Evolutionary conservation across 2,329 filamentous ascomycete genomes (phyloP), one percentile per base, ranked within the genome.

Genomic region (Sporothrix schenckii): DNA sequence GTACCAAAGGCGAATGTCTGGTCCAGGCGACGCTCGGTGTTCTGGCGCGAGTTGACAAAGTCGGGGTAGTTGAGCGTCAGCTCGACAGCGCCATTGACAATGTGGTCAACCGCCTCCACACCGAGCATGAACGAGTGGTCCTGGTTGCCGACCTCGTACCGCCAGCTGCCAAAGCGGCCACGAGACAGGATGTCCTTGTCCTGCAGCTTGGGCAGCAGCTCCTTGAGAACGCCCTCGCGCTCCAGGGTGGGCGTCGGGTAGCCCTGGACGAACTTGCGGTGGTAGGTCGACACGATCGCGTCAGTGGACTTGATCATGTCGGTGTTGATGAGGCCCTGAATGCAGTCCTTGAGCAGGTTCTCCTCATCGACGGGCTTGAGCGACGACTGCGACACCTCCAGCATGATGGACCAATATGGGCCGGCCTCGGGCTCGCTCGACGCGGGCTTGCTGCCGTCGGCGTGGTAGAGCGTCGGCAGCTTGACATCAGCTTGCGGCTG

Each of bases 361-460:
- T 89, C 88, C 77, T 91, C 85, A 81, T 98, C 89, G 44, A 98
- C 94, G 52, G 93, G 92, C 88, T 99, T 99, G 90, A 97, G 89
- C 78, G 88, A 88, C 44, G 94, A 98, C 83, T 99, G 92, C 44
- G 95, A 98, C 72, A 99, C 91, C 83, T 99, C 95, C 76, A 99
- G 85, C 95, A 99, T 99, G 86, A 99, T 96, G 74, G 94, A 98
- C 95, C 95, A 99, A 89, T 99, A 99, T 54, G 95, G 95, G 47
- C 95, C 95, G 78, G 91, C 88, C 85, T 95, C 87, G 72, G 92
- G 83, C 78, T 92, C 89, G 66, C 85, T 85, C 76, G 88, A 92
- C 73, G 85, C 81, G 71, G 93, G 88, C 84, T 93, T 92, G 81
- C 89, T 91, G 80, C 95, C 95, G 77, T 97, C 87, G 71, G 91